Evolutionary conservation across 2,329 filamentous ascomycete species (phyloP).

Genomic region (Phoma sp.): DNA sequence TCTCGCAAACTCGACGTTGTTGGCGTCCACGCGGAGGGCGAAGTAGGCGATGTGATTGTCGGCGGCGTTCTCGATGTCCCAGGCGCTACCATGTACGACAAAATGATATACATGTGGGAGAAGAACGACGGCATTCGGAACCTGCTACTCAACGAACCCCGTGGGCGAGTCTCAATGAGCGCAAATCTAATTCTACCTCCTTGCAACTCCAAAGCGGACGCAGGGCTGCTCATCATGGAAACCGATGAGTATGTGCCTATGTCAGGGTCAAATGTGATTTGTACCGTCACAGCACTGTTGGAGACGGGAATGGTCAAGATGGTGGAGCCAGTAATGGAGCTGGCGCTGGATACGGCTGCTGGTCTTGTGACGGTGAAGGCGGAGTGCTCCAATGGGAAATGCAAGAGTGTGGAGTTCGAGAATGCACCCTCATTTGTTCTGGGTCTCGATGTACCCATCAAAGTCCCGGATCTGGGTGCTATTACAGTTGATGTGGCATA

Average conservation of each 20-base stretch:
- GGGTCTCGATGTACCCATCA: slow-evolving; percentile 46
- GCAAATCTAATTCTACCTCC: slow-evolving; percentile 55
- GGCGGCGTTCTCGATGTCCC: slow-evolving; percentile 54
- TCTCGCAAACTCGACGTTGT: slow-evolving; percentile 7
- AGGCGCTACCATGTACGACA: slow-evolving; percentile 56
- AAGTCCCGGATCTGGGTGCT: slow-evolving; percentile 51
- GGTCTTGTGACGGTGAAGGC: slow-evolving; percentile 40
- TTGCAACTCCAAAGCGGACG: slow-evolving; percentile 53
- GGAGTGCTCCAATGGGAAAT: slow-evolving; percentile 5
- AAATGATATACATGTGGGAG: slow-evolving; percentile 52
- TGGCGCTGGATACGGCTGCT: slow-evolving; percentile 54
- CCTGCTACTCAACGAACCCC: slow-evolving; percentile 55
- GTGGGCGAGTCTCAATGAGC: slow-evolving; percentile 49
- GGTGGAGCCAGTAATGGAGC: slow-evolving; percentile 51
- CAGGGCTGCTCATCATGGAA: slow-evolving; percentile 56
- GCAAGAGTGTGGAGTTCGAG: slow-evolving; percentile 12
- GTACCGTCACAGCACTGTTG: slow-evolving; percentile 53
- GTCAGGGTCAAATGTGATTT: slow-evolving; percentile 56
- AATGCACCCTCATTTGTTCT: slow-evolving; percentile 4
- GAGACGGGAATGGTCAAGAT: slow-evolving; percentile 57
- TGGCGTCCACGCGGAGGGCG: slow-evolving; percentile 50
- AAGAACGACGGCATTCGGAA: slow-evolving; percentile 51
- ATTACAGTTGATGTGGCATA: slow-evolving; percentile 54
- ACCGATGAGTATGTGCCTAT: slow-evolving; percentile 55
- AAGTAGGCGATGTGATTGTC: slow-evolving; percentile 58